Percentiles rank a stretch among this genome's conserved stretches.
These are phyloP conservation scores for Paragyromitra xinjiangensis DNA, from an alignment of 495 filamentous ascomycete species.

Conservation along the genomic window DNA sequence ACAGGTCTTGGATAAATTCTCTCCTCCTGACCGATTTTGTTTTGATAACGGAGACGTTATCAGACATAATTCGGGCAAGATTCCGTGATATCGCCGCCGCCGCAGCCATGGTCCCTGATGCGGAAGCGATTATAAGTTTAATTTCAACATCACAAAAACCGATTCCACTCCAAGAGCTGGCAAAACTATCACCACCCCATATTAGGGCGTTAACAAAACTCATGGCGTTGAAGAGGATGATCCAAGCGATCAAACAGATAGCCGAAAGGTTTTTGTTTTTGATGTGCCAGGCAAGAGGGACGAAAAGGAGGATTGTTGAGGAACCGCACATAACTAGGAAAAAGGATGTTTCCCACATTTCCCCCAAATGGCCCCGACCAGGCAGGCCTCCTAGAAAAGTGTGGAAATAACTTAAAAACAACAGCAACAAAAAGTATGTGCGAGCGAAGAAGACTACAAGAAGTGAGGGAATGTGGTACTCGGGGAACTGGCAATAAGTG, in stretches of 20 bases:
- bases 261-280: constrained; percentile 70
- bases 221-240: constrained; percentile 71
- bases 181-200: constrained; percentile 78
- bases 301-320: constrained; percentile 37
- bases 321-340: constrained; percentile 41
- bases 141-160: constrained; percentile 85
- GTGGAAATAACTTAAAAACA: not conserved
- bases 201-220: constrained; percentile 80
- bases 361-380: no score
- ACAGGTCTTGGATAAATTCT: constrained; percentile 67
- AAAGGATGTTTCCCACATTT: constrained; percentile 30
- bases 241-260: constrained; percentile 70
- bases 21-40: constrained; percentile 65
- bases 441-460: not conserved
- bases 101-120: constrained; percentile 70
- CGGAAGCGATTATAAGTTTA: constrained; percentile 71
- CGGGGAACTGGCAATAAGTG: not conserved
- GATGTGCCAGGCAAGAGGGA: constrained; percentile 58
- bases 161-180: constrained; percentile 69
- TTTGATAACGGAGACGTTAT: constrained; percentile 66
- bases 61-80: constrained; percentile 74
- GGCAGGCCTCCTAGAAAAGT: not conserved
- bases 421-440: not conserved
- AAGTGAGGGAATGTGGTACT: not conserved
- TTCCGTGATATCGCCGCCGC: constrained; percentile 76